Evolutionary conservation across 768 basidiomycete genomes (phyloP).

Genomic region (Xanthoconium stramineum): DNA sequence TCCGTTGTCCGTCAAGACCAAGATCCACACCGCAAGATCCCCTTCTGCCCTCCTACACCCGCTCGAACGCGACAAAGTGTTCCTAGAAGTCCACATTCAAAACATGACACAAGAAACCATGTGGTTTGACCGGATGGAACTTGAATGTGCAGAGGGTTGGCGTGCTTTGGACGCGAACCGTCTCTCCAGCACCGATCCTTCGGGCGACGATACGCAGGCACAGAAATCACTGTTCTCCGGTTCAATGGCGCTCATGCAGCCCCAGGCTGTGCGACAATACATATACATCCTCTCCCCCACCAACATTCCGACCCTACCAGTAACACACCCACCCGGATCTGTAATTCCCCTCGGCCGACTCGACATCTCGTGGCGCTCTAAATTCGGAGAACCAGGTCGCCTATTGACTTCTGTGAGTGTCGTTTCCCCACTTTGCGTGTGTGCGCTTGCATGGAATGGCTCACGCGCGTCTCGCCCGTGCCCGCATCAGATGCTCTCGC

Average conservation of each 20-base stretch:
- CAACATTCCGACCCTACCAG: conserved; percentile 40
- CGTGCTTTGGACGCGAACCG: conserved; percentile 53
- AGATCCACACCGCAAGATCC: conserved; percentile 75
- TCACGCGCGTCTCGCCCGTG: not conserved
- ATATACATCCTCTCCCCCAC: conserved; percentile 75
- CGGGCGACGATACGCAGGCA: conserved; percentile 12
- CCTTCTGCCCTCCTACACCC: conserved; percentile 66
- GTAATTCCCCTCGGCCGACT: conserved; percentile 80
- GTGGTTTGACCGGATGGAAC: conserved; percentile 76
- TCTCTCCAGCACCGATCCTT: conserved; percentile 10
- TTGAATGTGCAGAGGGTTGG: conserved; percentile 74
- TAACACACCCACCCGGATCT: conserved; percentile 59
- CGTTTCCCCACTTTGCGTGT: not conserved
- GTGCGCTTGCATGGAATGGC: not conserved
- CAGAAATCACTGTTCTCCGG: conserved; percentile 51
- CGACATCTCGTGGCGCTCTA: conserved; percentile 86
- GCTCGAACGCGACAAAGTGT: conserved; percentile 73
- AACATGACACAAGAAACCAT: conserved; percentile 77
- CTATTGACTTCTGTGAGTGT: conserved; percentile 71
- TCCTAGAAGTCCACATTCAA: conserved; percentile 90
- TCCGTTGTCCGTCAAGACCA: conserved; percentile 92
- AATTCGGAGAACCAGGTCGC: conserved; percentile 82
- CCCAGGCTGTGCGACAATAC: conserved; percentile 84
- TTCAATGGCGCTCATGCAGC: conserved; percentile 68
- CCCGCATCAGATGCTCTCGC: conserved; percentile 60